Base-by-base conservation (phyloP, 2,329 filamentous ascomycete species). In the Exophiala xenobiotica region DNA sequence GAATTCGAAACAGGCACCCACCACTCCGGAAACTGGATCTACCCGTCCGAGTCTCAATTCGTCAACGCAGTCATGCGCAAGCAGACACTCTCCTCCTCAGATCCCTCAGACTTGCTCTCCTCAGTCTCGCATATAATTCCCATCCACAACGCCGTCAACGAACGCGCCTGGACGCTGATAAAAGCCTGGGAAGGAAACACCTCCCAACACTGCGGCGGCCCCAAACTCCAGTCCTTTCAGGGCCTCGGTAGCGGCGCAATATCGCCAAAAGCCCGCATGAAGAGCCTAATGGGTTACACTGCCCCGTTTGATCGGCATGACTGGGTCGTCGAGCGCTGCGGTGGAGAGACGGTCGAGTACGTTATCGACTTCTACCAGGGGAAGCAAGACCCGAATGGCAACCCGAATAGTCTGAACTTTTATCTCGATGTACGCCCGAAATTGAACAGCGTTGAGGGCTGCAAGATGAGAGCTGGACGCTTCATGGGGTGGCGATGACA, bases 121-220 rank as follows among this genome's bases (percentile, higher is more conserved):
- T 56, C 51, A 3, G 56, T 62, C 22, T 39, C 75, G 78, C 4
- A 90, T 96, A 70, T 96, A 96, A 86, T 85, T 82, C 64, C 93
- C 90, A 2, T 97, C 97, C 93, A 99, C 74, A 99, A 99, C 68
- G 93, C 93, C 38, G 93, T 99, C 57, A 99, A 99, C 71, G 93
- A 99, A 79, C 79, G 89, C 35, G 93, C 93, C 0, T 99, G 93
- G 93, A 78, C 82, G 57, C 88, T 97, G 73, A 97, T 99, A 60
- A 82, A 88, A 62, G 75, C 81, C 38, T 99, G 93, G 93, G 93
- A 99, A 72, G 78, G 75, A 12, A 18, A 51, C 31, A 35, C 50
- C 8, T 46, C 31, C 20, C 19, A 20, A 3, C 4, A 27, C 8
- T 90, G 87, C 59, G 85, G 81, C 46, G 91, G 91, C 0, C 93